Percentiles rank a stretch among this genome's conserved stretches.
These are phyloP conservation scores for Pseudoperonospora humuli DNA, from an alignment of 352 stramenopile species.

Conservation along the genomic window DNA sequence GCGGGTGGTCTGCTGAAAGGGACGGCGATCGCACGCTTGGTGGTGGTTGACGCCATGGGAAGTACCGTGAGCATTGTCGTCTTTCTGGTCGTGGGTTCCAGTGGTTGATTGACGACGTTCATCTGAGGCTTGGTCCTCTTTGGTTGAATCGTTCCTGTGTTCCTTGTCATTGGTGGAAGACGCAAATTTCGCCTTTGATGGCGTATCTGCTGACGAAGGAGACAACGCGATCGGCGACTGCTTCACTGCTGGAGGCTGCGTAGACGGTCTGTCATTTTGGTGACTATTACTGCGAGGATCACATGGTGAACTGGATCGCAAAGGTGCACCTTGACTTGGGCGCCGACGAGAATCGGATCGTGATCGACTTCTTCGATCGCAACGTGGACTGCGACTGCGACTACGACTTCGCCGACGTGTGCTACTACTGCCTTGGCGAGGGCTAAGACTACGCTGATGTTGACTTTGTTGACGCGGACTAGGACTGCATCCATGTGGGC, in stretches of 20 bases:
- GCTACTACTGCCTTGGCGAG: not conserved
- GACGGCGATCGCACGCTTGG: conserved; percentile 3
- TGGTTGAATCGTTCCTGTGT: not conserved
- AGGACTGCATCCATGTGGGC: not conserved
- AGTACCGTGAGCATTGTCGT: not conserved
- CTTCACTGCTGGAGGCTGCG: not conserved
- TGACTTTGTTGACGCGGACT: not conserved
- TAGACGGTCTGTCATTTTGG: conserved; percentile 3
- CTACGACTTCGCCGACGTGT: not conserved
- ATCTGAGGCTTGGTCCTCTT: conserved; percentile 1
- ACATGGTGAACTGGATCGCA: conserved; percentile 15
- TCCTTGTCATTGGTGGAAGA: conserved; percentile 1
- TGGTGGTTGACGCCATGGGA: conserved; percentile 12
- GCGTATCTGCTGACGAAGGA: not conserved
- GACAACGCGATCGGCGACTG: not conserved
- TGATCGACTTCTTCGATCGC: conserved; percentile 15
- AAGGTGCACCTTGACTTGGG: conserved; percentile 7
- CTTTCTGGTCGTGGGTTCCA: conserved; percentile 5
- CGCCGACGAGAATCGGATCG: conserved; percentile 10
- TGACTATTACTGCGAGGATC: conserved; percentile 11
- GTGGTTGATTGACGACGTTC: not conserved
- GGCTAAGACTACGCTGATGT: not conserved
- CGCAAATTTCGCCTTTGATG: conserved; percentile 1
- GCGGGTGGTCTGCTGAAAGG: conserved; percentile 4
- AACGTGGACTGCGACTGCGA: conserved; percentile 5